These are phyloP conservation scores for Bretziella fagacearum DNA, from an alignment of 2,329 filamentous ascomycete species.

Conservation along the genomic window DNA sequence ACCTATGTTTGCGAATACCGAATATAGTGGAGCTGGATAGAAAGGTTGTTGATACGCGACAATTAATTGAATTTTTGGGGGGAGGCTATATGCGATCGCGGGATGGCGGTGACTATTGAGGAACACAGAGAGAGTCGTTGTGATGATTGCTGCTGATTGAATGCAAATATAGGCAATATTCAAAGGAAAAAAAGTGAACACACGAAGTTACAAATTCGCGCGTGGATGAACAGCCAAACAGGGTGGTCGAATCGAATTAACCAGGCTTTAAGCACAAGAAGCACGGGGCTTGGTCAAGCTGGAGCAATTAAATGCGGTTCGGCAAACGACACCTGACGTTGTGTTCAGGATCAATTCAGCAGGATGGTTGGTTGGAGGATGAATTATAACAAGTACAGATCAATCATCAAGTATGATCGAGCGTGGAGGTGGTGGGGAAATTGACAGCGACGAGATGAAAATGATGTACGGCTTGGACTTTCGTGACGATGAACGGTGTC, in stretches of 20 bases:
- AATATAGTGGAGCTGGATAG: background rate
- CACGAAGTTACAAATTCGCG: background rate
- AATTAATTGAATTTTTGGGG: background rate
- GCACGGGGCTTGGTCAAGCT: background rate
- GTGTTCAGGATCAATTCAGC: too few species aligned
- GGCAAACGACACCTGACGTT: background rate
- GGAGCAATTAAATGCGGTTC: conserved; percentile 6
- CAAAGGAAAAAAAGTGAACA: too few species aligned
- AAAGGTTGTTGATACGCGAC: background rate
- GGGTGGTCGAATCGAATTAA: background rate
- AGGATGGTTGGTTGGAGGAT: too few species aligned
- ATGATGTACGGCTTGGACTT: background rate
- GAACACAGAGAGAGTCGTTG: too few species aligned
- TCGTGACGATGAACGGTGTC: background rate
- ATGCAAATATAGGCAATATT: too few species aligned
- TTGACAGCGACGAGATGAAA: background rate
- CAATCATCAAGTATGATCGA: background rate
- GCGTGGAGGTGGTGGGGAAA: too few species aligned
- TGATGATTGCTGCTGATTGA: too few species aligned
- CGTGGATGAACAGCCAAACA: background rate
- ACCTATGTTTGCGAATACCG: too few species aligned
- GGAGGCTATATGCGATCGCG: too few species aligned
- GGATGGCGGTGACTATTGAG: too few species aligned
- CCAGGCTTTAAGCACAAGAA: conserved; percentile 8
- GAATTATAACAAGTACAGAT: too few species aligned